phyloP scores from a whole-genome alignment of 495 filamentous ascomycete genomes.

The Aspergillus carlsbadensis region DNA sequence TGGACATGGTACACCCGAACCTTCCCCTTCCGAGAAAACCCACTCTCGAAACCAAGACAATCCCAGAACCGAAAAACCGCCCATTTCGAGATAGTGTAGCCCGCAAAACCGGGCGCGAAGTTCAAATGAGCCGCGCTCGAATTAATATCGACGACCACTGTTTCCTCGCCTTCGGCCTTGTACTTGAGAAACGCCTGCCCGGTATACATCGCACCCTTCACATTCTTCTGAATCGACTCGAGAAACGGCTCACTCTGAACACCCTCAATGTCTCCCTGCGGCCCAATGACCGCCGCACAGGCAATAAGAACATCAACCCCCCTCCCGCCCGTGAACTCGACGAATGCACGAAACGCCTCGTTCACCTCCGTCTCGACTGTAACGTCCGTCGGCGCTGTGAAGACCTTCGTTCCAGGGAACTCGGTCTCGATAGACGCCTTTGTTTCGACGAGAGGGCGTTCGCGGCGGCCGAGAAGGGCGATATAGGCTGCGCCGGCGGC shows the following conservation, averaged over 20 bases:
- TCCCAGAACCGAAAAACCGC: conserved; percentile 42
- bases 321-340: conserved; percentile 1
- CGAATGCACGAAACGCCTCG: conserved; percentile 27
- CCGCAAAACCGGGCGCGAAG: conserved; percentile 24
- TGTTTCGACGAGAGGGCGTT: conserved; percentile 25
- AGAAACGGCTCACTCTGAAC: neutral
- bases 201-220: conserved; percentile 36
- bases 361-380: conserved; percentile 41
- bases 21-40: conserved; percentile 19
- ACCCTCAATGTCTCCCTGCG: conserved; percentile 20
- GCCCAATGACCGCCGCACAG: conserved; percentile 30
- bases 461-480: conserved; percentile 33
- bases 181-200: conserved; percentile 41
- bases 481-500: conserved; percentile 40
- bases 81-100: conserved; percentile 43
- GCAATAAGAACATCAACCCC: conserved; percentile 17
- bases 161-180: conserved; percentile 26
- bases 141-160: conserved; percentile 21
- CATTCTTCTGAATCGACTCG: conserved; percentile 22
- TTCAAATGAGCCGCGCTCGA: conserved; percentile 40
- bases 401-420: conserved; percentile 17
- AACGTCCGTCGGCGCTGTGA: conserved; percentile 35
- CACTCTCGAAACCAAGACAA: conserved; percentile 29
- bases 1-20: conserved; percentile 42
- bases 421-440: conserved; percentile 24